A percentile compares a stretch with the other conserved stretches of the same genome.
phyloP scores from a whole-genome alignment of 257 asterid genomes.

The Lycium barbarum region DNA sequence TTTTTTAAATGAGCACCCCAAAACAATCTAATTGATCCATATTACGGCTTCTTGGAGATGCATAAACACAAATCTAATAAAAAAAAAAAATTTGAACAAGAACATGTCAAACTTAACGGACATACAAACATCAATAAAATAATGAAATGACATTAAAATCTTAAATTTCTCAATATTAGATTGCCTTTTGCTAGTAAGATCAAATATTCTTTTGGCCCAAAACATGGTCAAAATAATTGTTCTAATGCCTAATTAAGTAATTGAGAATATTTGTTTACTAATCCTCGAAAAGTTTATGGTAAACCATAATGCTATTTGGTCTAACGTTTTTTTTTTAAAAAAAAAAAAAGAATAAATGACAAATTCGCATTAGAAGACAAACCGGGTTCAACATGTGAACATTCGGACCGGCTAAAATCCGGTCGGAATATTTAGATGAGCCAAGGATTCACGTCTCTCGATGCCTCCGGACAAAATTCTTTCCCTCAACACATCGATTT shows the following conservation, averaged over 20 bases:
- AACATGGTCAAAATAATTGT: background rate
- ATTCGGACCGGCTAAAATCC: background rate
- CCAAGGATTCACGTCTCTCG: constrained; percentile 44
- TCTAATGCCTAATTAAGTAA: background rate
- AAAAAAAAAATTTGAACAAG: too few species aligned
- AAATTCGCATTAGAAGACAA: background rate
- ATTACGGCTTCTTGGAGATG: too few species aligned
- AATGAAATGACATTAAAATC: background rate
- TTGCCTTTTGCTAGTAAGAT: too few species aligned
- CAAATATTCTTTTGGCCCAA: too few species aligned
- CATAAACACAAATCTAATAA: too few species aligned
- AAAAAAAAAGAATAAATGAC: background rate
- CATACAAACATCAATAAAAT: background rate
- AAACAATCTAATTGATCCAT: too few species aligned
- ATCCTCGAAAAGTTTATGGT: background rate
- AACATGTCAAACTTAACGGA: background rate
- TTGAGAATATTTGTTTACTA: background rate
- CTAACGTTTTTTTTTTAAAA: background rate
- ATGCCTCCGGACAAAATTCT: constrained; percentile 37
- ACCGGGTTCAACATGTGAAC: background rate
- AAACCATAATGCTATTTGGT: constrained; percentile 5
- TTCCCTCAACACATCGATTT: constrained; percentile 29
- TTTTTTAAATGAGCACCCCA: too few species aligned
- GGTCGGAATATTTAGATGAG: constrained; percentile 44
- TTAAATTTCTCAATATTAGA: background rate